Evolutionary conservation across 768 basidiomycete species (phyloP).

Genomic region (Pulveroboletus frians): DNA sequence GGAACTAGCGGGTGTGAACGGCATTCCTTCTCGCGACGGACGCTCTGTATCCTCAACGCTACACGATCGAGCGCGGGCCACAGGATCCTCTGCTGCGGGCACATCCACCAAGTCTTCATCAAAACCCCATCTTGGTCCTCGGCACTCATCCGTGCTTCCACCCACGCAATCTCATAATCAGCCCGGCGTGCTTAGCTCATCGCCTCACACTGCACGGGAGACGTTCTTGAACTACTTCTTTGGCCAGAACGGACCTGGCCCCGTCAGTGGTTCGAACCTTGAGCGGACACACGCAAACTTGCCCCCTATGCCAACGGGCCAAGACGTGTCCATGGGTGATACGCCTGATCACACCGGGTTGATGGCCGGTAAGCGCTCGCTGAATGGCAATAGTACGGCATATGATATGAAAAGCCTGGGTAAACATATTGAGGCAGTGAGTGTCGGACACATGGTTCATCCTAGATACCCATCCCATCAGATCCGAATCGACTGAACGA

Average conservation of each 20-base stretch:
- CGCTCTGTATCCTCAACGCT: constrained; percentile 76
- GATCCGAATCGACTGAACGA: constrained; percentile 9
- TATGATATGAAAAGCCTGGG: constrained; percentile 99
- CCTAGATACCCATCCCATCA: constrained; percentile 2
- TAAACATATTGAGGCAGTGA: constrained; percentile 94
- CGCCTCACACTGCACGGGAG: constrained; percentile 66
- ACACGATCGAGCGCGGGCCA: constrained; percentile 66
- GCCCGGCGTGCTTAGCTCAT: constrained; percentile 32
- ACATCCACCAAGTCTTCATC: constrained; percentile 27
- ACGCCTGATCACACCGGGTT: constrained; percentile 50
- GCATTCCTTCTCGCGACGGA: constrained; percentile 46
- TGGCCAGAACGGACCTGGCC: constrained; percentile 81
- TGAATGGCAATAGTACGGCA: constrained; percentile 78
- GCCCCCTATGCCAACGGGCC: constrained; percentile 47
- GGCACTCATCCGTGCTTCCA: constrained; percentile 29
- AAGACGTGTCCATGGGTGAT: constrained; percentile 59
- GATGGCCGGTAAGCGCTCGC: constrained; percentile 57
- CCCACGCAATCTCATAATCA: constrained; percentile 32
- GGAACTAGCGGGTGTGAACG: constrained; percentile 50
- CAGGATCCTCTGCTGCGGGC: constrained; percentile 31
- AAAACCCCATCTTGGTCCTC: constrained; percentile 27
- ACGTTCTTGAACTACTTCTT: constrained; percentile 98
- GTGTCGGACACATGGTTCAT: constrained; percentile 28
- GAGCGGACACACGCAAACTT: constrained; percentile 31
- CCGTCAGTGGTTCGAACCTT: constrained; percentile 51